Evolutionary conservation across 83 land plant genomes (phyloP), one percentile per base, ranked within the genome.

Genomic region (Diphasiastrum complanatum): DNA sequence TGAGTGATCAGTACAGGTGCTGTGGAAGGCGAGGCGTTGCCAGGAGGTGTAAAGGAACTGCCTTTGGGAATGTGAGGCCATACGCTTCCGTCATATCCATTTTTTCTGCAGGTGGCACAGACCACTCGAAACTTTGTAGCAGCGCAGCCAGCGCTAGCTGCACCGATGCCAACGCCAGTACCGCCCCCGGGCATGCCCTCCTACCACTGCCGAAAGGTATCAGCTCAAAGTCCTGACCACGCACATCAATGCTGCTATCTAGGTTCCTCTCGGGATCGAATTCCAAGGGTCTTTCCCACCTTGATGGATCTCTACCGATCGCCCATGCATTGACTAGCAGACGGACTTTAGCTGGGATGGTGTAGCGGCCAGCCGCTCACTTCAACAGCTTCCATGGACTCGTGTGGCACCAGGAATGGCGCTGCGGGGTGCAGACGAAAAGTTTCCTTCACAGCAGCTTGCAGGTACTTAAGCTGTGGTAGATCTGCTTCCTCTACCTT

Each of bases 41-140:
- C n/a, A n/a, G n/a, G n/a, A n/a, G n/a, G n/a, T n/a, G n/a, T n/a
- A n/a, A n/a, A n/a, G n/a, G n/a, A n/a, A n/a, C n/a, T n/a, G 58
- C 40, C 19, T 12, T 64, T 5, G 26, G 22, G 11, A 64, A 5
- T 3, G 67, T 51, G 14, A 64, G 19, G 10, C 61, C 67, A 24
- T 29, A 64, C 34, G 4, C 14, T 4, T 63, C 66, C 0, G 63
- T 49, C 66, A 64, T 50, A 60, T 64, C 2, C 36, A 63, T 12
- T 4, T 49, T 0, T 11, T 49, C n/a, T 0, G 38, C 37, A 12
- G 33, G 36, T 16, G 43, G 12, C 43, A 40, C 8, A 16, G 3
- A 31, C 67, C 67, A 64, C 2, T 64, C 63, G 59, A 61, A 61
- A 26, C 30, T 23, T 14, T 61, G 64, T 8, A 61, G 30, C 1